Evolutionary conservation across 192 early-diverging fungal species (phyloP).

Genomic region (Allomyces macrogynus): DNA sequence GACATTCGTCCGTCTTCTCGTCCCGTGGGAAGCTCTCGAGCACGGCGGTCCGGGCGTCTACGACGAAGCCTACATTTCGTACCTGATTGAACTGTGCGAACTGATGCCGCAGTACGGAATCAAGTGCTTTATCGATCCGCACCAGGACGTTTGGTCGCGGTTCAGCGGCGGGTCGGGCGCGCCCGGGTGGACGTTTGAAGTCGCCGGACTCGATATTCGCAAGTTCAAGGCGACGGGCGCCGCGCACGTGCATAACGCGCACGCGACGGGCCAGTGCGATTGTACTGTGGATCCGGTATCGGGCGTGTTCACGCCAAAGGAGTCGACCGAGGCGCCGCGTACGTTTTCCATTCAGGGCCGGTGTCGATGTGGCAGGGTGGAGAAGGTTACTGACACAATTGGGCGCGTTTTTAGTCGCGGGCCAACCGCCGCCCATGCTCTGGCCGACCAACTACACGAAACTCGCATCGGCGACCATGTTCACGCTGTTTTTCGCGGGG

Average conservation of each 20-base stretch:
- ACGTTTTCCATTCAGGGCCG: slow-evolving; percentile 7
- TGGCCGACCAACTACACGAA: slow-evolving; percentile 85
- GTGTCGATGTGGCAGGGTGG: too few species aligned
- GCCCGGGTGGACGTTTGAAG: slow-evolving; percentile 72
- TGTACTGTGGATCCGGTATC: neutral
- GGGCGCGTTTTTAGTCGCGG: too few species aligned
- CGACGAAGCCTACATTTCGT: slow-evolving; percentile 63
- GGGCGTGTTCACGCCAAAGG: neutral
- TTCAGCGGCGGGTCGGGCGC: slow-evolving; percentile 68
- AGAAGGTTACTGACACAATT: too few species aligned
- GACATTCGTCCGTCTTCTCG: slow-evolving; percentile 53
- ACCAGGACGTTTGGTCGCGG: slow-evolving; percentile 65
- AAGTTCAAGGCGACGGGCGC: slow-evolving; percentile 56
- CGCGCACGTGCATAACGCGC: slow-evolving; percentile 54
- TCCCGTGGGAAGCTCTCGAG: slow-evolving; percentile 67
- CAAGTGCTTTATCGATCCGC: slow-evolving; percentile 70
- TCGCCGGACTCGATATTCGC: slow-evolving; percentile 48
- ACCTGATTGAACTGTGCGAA: slow-evolving; percentile 38
- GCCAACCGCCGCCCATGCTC: slow-evolving; percentile 19
- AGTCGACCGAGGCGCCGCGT: slow-evolving; percentile 4
- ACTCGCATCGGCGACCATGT: slow-evolving; percentile 62
- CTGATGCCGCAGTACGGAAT: slow-evolving; percentile 53
- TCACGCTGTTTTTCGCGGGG: slow-evolving; percentile 62
- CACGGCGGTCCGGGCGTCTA: slow-evolving; percentile 62
- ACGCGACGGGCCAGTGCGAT: slow-evolving; percentile 7